A percentile compares a stretch with the other conserved stretches of the same genome.
These are phyloP conservation scores for Fusarium irregulare DNA, from an alignment of 2,329 filamentous ascomycete genomes.

Conservation along the genomic window DNA sequence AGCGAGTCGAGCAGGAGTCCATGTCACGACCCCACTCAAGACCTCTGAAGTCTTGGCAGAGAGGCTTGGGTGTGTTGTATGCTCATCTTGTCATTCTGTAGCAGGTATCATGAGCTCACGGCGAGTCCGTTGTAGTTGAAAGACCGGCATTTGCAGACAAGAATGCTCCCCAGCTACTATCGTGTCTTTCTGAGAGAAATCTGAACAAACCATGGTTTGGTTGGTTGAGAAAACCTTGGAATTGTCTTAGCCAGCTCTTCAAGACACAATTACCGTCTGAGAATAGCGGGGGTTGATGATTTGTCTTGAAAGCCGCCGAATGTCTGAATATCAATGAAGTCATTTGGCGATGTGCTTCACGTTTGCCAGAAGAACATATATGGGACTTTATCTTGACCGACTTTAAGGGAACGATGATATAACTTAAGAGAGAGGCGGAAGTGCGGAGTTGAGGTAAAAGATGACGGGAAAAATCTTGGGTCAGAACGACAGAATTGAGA, in stretches of 20 bases:
- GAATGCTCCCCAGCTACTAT: not conserved
- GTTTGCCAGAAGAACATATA: not conserved
- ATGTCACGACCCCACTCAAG: slow-evolving; percentile 39
- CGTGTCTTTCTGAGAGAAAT: not conserved
- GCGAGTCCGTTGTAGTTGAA: slow-evolving; percentile 3
- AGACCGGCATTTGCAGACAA: not conserved
- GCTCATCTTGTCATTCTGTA: slow-evolving; percentile 23
- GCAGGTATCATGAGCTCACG: slow-evolving; percentile 9
- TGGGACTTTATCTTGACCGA: slow-evolving; percentile 1
- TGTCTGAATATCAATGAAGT: not conserved
- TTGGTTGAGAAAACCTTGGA: slow-evolving; percentile 1
- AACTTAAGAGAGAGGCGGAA: slow-evolving; percentile 11
- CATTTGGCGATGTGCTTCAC: not conserved
- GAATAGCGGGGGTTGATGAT: slow-evolving; percentile 23
- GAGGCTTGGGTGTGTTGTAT: slow-evolving; percentile 35
- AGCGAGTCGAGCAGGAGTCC: slow-evolving; percentile 29
- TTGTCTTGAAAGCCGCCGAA: slow-evolving; percentile 14
- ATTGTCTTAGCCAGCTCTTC: slow-evolving; percentile 20
- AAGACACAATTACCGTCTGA: slow-evolving; percentile 8
- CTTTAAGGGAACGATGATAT: slow-evolving; percentile 8
- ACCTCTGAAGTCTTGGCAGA: slow-evolving; percentile 40
- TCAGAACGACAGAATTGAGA: slow-evolving; percentile 17
- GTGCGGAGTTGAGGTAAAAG: slow-evolving; percentile 25
- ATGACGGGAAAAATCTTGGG: slow-evolving; percentile 25
- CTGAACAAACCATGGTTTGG: not conserved